A percentile compares a stretch with the other conserved stretches of the same genome.
Evolutionary conservation across 495 filamentous ascomycete species (phyloP).

Genomic region (Podospora appendiculata): DNA sequence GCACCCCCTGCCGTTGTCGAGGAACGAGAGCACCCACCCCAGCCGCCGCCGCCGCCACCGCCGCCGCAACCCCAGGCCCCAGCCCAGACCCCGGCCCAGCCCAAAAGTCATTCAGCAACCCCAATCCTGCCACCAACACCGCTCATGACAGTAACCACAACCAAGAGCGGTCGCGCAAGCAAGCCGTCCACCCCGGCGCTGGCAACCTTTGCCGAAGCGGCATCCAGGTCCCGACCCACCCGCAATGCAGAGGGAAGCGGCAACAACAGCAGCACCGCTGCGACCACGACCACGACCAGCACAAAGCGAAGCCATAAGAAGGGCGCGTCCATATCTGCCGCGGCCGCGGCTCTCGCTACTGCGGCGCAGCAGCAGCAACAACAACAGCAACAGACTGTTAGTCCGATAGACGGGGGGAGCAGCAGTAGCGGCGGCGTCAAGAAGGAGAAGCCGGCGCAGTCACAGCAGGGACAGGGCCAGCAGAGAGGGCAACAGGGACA

Average conservation of each 20-base stretch:
- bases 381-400: slow-evolving; percentile 16
- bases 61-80: not conserved
- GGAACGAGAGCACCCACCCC: slow-evolving; percentile 5
- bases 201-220: slow-evolving; percentile 41
- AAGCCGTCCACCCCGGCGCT: slow-evolving; percentile 58
- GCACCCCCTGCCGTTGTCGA: not conserved
- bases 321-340: slow-evolving; percentile 36
- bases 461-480: not conserved
- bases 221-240: slow-evolving; percentile 15
- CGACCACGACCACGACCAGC: slow-evolving; percentile 5
- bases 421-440: not conserved
- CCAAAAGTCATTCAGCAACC: slow-evolving; percentile 23
- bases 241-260: slow-evolving; percentile 6
- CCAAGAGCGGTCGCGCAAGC: slow-evolving; percentile 49
- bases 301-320: slow-evolving; percentile 69
- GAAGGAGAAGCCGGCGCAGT: not conserved
- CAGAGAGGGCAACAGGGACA: not conserved
- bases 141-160: slow-evolving; percentile 28
- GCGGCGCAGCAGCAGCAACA: not conserved
- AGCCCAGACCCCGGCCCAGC: not conserved
- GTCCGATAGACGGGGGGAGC: not conserved
- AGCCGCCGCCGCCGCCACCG: slow-evolving; percentile 4
- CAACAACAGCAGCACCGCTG: not conserved
- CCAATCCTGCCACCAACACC: slow-evolving; percentile 24
- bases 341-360: slow-evolving; percentile 6